Evolutionary conservation across 116 monocot species (phyloP).

Genomic region (Zostera marina): DNA sequence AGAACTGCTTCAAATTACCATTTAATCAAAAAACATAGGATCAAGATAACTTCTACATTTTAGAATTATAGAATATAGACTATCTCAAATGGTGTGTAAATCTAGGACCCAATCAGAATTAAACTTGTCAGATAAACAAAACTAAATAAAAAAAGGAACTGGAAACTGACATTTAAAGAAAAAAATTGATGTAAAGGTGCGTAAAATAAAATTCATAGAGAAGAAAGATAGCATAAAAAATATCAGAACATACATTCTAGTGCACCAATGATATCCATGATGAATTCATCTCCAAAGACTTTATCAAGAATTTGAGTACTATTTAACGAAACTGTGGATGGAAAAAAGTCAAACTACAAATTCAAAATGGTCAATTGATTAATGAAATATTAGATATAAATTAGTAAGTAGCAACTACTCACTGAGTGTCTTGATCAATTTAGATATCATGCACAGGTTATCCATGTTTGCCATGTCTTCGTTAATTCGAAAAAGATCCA

Average conservation of each 20-base stretch:
- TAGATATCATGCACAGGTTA: slow-evolving; percentile 63
- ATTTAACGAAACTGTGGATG: slow-evolving; percentile 60
- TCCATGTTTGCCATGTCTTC: slow-evolving; percentile 68
- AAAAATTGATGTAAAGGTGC: background rate
- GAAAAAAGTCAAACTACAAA: background rate
- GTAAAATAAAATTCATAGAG: background rate
- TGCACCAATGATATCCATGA: slow-evolving; percentile 74
- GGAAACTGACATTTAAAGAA: too few species aligned
- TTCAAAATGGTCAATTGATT: background rate
- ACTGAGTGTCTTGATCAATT: slow-evolving; percentile 74
- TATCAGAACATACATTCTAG: slow-evolving; percentile 68
- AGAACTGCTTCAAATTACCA: too few species aligned
- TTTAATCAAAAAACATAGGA: too few species aligned
- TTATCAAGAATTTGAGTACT: slow-evolving; percentile 57
- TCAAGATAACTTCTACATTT: too few species aligned
- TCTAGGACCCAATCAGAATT: too few species aligned
- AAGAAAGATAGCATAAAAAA: background rate
- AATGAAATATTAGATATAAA: background rate
- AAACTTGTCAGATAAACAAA: too few species aligned
- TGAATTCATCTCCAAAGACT: slow-evolving; percentile 65
- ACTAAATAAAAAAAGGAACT: too few species aligned
- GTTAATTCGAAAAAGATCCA: slow-evolving; percentile 59
- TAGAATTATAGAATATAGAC: too few species aligned
- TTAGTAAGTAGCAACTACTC: slow-evolving; percentile 13
- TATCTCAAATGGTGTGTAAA: too few species aligned